A percentile compares a stretch with the other conserved stretches of the same genome.
phyloP scores from a whole-genome alignment of 2,329 filamentous ascomycete species.

The Botrytis fragariae region DNA sequence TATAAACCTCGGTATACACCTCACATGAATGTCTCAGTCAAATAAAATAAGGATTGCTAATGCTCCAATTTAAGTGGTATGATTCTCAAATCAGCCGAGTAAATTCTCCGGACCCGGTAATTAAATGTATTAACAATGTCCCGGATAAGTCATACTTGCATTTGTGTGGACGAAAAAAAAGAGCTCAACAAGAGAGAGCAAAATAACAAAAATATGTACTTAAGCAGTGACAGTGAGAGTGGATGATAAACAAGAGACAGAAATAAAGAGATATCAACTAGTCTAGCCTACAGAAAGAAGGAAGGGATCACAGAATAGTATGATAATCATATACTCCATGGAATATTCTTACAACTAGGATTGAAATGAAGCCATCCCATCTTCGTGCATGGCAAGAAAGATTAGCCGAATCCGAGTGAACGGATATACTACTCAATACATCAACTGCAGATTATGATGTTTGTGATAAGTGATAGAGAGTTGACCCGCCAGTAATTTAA shows the following conservation, averaged over 20 bases:
- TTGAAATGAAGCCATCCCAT: background rate
- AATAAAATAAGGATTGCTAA: background rate
- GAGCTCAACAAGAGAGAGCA: background rate
- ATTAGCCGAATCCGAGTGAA: background rate
- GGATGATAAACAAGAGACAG: background rate
- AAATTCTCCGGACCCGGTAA: background rate
- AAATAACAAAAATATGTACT: background rate
- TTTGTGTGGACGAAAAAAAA: background rate
- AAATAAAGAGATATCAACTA: background rate
- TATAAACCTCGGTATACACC: background rate
- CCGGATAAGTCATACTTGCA: background rate
- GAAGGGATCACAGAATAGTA: background rate
- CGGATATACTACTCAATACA: background rate
- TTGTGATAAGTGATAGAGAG: background rate
- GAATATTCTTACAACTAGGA: background rate
- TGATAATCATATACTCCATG: background rate
- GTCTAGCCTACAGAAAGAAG: background rate
- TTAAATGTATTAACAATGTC: background rate
- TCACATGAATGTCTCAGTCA: background rate
- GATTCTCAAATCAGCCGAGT: background rate
- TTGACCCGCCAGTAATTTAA: background rate
- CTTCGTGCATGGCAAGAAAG: background rate
- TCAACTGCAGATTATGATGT: background rate
- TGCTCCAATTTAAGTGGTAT: slow-evolving; percentile 1
- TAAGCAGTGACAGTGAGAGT: background rate